phyloP scores from a whole-genome alignment of 768 basidiomycete species.

The Tricholoma saponaceum region DNA sequence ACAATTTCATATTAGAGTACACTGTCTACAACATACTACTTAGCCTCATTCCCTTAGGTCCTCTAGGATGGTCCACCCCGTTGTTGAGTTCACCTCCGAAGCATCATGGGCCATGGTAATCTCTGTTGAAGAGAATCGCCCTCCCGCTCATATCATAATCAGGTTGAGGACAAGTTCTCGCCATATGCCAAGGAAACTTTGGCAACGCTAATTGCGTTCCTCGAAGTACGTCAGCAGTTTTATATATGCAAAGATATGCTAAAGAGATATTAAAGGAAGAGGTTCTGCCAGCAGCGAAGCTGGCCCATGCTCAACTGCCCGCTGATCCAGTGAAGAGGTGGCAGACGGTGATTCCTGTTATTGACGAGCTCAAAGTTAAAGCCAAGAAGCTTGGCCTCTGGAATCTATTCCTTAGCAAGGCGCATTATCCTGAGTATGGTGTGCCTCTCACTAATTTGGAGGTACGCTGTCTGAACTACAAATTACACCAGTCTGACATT shows the following conservation, averaged over 20 bases:
- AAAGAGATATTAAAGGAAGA: slow-evolving; percentile 60
- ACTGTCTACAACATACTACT: no score
- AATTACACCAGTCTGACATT: not conserved
- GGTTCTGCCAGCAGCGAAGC: slow-evolving; percentile 70
- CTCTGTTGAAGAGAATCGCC: not conserved
- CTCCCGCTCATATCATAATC: not conserved
- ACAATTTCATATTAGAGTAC: not conserved
- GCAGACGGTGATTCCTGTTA: slow-evolving; percentile 77
- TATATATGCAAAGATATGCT: not conserved
- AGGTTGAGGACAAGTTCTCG: slow-evolving; percentile 94
- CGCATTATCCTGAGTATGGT: slow-evolving; percentile 87
- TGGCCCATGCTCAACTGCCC: slow-evolving; percentile 83
- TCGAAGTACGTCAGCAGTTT: slow-evolving; percentile 53
- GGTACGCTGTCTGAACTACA: slow-evolving; percentile 34
- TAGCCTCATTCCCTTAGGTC: no score
- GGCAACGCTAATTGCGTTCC: slow-evolving; percentile 77
- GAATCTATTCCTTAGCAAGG: slow-evolving; percentile 96
- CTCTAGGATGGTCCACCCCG: slow-evolving; percentile 60
- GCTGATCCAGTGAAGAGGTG: slow-evolving; percentile 70
- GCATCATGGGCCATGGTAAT: slow-evolving; percentile 84
- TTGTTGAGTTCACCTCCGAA: slow-evolving; percentile 74
- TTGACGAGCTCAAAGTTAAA: slow-evolving; percentile 82
- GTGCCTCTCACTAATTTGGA: slow-evolving; percentile 92
- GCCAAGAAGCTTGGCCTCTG: slow-evolving; percentile 89
- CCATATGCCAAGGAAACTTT: slow-evolving; percentile 85